phyloP scores from a whole-genome alignment of 345 rosid genomes.

The Psidium guajava region DNA sequence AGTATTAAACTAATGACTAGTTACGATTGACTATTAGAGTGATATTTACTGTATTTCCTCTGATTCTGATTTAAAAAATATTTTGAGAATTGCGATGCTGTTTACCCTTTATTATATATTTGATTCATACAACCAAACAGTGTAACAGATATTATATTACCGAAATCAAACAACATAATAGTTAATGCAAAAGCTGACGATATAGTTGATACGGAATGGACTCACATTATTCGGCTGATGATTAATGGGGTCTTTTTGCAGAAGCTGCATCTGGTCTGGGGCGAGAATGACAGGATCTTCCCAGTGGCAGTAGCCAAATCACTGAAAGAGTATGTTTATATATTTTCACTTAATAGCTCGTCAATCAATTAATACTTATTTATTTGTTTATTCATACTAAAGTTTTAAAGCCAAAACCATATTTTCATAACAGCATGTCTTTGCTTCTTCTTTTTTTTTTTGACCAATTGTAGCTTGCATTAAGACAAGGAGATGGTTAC shows the following conservation, averaged over 20 bases:
- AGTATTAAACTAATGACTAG: neutral
- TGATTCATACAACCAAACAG: neutral
- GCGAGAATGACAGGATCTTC: conserved; percentile 14
- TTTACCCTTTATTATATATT: neutral
- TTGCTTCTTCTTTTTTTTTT: too few relatives aligned
- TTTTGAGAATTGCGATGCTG: too few relatives aligned
- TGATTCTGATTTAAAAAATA: too few relatives aligned
- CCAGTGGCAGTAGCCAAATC: conserved; percentile 3
- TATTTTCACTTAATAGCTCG: neutral
- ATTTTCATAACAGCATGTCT: neutral
- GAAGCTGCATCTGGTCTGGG: conserved; percentile 21
- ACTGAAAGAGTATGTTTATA: conserved; percentile 15
- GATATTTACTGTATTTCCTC: neutral
- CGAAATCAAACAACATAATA: neutral
- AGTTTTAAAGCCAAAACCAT: neutral
- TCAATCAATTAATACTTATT: neutral
- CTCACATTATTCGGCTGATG: too few relatives aligned
- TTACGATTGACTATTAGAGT: neutral
- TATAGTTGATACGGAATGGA: too few relatives aligned
- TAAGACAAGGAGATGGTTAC: too few relatives aligned
- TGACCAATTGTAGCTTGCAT: too few relatives aligned
- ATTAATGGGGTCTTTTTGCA: neutral
- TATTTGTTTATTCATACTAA: neutral
- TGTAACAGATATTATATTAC: neutral
- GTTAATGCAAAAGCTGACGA: neutral